Percentiles rank a stretch among this genome's conserved stretches.
Conservation (phyloP, 1,284 basidiomycete species). For the Leccinum subfulvum region DNA sequence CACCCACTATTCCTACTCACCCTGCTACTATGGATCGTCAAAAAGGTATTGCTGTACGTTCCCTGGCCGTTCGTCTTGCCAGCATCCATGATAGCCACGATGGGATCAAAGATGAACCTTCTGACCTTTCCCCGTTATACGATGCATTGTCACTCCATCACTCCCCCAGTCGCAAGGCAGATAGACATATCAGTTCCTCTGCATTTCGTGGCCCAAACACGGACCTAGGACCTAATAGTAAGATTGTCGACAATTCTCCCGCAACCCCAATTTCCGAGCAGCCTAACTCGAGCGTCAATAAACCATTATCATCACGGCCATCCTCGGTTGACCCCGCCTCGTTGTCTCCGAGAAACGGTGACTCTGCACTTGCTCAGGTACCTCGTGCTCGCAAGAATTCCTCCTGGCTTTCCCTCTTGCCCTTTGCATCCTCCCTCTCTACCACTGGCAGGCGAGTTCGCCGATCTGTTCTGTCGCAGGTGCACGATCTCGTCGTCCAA, state of each 20-base stretch:
- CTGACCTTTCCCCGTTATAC: conserved; percentile 20
- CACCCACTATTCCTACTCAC: background rate
- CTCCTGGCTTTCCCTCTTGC: conserved; percentile 30
- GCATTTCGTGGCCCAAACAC: background rate
- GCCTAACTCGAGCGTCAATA: background rate
- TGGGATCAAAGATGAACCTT: background rate
- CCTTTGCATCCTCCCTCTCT: conserved; percentile 36
- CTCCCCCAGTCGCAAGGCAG: background rate
- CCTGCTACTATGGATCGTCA: background rate
- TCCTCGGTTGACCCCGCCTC: background rate
- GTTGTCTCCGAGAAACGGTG: background rate
- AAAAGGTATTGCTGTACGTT: background rate
- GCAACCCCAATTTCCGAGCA: too few species aligned
- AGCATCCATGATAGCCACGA: background rate
- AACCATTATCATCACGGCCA: background rate
- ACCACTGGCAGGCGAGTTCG: conserved; percentile 36
- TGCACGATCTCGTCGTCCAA: too few species aligned
- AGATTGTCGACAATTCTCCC: background rate
- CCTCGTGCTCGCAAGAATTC: conserved; percentile 7
- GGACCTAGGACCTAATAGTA: background rate
- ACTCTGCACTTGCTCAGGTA: background rate
- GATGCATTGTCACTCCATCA: conserved; percentile 9
- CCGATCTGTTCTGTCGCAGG: too few species aligned
- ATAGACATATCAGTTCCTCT: background rate
- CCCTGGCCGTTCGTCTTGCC: background rate